phyloP scores from a whole-genome alignment of 148 eudicot genomes.

The Vaccinium macrocarpon region DNA sequence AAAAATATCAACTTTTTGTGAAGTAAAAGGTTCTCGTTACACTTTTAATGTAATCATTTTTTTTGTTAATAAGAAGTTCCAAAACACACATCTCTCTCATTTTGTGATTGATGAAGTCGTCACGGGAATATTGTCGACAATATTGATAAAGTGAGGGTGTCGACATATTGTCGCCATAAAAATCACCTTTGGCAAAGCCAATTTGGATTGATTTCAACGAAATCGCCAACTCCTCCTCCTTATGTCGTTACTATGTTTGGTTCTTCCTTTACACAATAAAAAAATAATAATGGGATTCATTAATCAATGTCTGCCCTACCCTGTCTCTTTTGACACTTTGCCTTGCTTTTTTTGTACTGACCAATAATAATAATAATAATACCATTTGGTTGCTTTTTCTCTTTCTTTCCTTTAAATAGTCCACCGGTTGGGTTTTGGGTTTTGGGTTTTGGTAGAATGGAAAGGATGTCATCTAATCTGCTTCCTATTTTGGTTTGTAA shows the following conservation, averaged over 20 bases:
- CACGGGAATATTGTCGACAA: not conserved
- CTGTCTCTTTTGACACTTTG: not conserved
- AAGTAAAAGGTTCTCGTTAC: not conserved
- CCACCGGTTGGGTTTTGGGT: not conserved
- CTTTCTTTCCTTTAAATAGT: not conserved
- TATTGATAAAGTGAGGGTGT: not conserved
- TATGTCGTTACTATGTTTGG: not conserved
- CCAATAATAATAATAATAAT: not conserved
- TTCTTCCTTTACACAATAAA: not conserved
- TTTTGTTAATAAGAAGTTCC: not conserved
- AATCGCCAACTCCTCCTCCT: not conserved
- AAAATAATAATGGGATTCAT: not conserved
- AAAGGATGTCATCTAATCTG: not conserved
- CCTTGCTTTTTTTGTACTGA: too few species aligned
- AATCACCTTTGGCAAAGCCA: not conserved
- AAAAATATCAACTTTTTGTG: not conserved
- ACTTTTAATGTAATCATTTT: not conserved
- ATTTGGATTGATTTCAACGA: not conserved
- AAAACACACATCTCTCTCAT: too few species aligned
- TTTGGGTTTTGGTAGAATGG: not conserved
- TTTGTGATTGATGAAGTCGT: not conserved
- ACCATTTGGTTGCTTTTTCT: not conserved
- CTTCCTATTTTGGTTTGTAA: not conserved
- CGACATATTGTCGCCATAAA: conserved; percentile 7
- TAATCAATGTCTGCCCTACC: not conserved